A percentile compares a stretch with the other conserved stretches of the same genome.
phyloP scores from a whole-genome alignment of 495 filamentous ascomycete species.

The Xylaria curta region DNA sequence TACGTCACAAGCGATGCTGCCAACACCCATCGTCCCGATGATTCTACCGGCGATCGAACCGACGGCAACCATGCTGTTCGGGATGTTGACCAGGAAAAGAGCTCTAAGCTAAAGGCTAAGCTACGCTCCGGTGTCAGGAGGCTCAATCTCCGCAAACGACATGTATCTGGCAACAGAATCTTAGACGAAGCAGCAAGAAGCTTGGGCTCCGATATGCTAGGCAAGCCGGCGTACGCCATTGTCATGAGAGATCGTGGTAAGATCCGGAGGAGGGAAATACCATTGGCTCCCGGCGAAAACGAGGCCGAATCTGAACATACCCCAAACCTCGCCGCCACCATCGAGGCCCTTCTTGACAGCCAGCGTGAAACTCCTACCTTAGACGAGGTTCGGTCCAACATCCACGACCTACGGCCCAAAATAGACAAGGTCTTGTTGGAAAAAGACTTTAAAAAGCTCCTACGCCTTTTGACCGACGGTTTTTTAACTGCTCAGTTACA shows the following conservation, averaged over 20 bases:
- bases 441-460: constrained; percentile 48
- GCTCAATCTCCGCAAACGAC: constrained; percentile 35
- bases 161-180: constrained; percentile 32
- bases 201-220: constrained; percentile 38
- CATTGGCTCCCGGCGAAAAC: neutral
- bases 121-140: neutral
- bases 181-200: constrained; percentile 26
- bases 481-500: constrained; percentile 52
- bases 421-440: constrained; percentile 37
- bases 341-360: constrained; percentile 40
- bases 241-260: constrained; percentile 48
- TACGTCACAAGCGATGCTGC: constrained; percentile 27
- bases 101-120: neutral
- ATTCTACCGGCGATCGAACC: neutral
- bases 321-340: constrained; percentile 32
- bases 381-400: constrained; percentile 48
- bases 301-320: neutral
- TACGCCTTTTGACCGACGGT: constrained; percentile 43
- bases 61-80: neutral
- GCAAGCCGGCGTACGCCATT: constrained; percentile 48
- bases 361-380: constrained; percentile 32
- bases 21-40: neutral
- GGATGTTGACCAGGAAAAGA: neutral
- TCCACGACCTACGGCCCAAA: constrained; percentile 50
- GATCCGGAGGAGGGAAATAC: neutral